A percentile compares a stretch with the other conserved stretches of the same genome.
Evolutionary conservation across 371 early-diverging fungal species (phyloP).

Genomic region (Actinomortierella ambigua): DNA sequence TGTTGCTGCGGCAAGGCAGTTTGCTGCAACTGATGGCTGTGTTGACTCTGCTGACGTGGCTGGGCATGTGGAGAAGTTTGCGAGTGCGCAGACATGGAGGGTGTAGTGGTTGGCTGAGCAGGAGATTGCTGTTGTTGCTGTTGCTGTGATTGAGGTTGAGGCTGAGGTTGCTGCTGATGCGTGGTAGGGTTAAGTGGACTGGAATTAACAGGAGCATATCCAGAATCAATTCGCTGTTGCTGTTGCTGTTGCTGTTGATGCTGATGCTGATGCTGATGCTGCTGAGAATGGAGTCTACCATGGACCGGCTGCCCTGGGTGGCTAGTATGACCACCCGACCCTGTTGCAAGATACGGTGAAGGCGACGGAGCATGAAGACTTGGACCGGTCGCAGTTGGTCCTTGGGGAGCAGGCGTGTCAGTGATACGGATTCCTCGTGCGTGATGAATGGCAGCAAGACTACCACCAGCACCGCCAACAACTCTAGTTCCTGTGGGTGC

Average conservation of each 20-base stretch:
- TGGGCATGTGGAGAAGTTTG: not conserved
- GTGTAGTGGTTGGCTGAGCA: no score
- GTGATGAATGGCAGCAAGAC: not conserved
- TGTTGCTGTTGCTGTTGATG: constrained; percentile 15
- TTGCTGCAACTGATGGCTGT: constrained; percentile 5
- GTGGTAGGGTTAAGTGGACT: constrained; percentile 1
- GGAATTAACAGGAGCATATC: constrained; percentile 1
- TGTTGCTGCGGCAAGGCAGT: constrained; percentile 14
- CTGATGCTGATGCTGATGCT: constrained; percentile 14
- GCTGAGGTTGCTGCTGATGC: constrained; percentile 8
- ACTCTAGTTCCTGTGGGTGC: constrained; percentile 23
- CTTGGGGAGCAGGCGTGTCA: no score
- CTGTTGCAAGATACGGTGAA: constrained; percentile 12
- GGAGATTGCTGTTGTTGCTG: constrained; percentile 13
- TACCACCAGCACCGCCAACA: constrained; percentile 32
- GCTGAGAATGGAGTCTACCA: constrained; percentile 13
- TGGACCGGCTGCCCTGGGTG: constrained; percentile 1
- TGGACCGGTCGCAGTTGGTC: no score
- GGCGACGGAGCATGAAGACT: constrained; percentile 5
- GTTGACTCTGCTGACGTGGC: constrained; percentile 2
- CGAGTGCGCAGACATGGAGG: no score
- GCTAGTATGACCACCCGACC: no score
- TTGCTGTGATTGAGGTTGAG: constrained; percentile 11
- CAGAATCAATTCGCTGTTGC: constrained; percentile 22
- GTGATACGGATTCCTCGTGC: no score